phyloP scores from a whole-genome alignment of 192 early-diverging fungal species.

The Linnemannia exigua region DNA sequence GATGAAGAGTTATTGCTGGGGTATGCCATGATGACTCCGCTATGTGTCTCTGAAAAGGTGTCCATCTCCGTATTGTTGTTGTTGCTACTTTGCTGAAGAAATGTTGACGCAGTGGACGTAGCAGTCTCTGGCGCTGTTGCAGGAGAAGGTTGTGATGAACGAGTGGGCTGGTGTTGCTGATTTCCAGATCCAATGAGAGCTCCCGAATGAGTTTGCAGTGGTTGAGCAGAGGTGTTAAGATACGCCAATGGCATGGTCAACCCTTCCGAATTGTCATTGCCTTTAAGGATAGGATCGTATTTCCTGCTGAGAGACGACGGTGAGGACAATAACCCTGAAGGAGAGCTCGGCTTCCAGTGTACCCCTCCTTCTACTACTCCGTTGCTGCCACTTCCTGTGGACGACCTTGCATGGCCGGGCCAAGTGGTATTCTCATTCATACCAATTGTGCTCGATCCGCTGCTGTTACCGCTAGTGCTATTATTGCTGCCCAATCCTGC shows the following conservation, averaged over 20 bases:
- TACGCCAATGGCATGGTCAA: background rate
- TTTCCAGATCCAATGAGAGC: background rate
- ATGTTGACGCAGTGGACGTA: background rate
- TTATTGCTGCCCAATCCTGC: background rate
- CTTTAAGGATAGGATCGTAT: background rate
- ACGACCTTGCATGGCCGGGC: background rate
- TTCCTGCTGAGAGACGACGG: background rate
- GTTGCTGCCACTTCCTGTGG: background rate
- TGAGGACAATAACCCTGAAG: background rate
- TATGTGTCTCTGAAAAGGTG: constrained; percentile 18
- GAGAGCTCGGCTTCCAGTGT: background rate
- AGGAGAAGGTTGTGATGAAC: background rate
- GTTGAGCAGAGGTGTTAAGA: background rate
- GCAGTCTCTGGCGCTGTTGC: background rate
- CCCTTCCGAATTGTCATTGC: background rate
- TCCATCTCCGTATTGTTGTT: background rate
- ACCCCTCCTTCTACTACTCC: background rate
- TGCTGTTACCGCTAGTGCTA: background rate
- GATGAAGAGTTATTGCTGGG: constrained; percentile 20
- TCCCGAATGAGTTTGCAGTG: background rate
- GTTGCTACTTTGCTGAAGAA: background rate
- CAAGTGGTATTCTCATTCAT: background rate
- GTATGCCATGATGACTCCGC: constrained; percentile 40
- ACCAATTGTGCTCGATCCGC: background rate
- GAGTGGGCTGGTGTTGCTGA: background rate